Evolutionary conservation across 148 eudicot genomes (phyloP), one percentile per base, ranked within the genome.

Genomic region (Persicaria maculosa): DNA sequence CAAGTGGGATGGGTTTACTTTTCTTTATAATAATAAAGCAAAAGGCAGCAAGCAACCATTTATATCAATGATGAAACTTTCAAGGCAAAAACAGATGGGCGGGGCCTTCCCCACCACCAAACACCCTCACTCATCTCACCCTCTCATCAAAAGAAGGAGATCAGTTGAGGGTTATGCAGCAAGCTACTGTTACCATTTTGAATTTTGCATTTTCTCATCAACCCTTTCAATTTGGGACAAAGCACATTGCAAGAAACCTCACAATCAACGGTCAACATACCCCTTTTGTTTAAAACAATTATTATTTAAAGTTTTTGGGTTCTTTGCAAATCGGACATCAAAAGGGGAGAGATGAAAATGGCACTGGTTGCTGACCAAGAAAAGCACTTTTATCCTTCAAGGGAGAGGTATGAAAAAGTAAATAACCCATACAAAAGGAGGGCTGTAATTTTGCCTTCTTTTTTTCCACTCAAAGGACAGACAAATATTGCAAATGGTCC

Each of bases 191-290:
- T 73, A 16, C 65, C 64, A 73, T 53, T 53, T 69, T 69, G 48
- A 36, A 69, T 69, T 9, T 3, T 25, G 48, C 72, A 69, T 4
- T 69, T 61, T 72, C 55, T 40, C 74, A 72, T 53, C 17, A 4
- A 53, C 36, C 44, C 65, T 73, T 73, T 14, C 20, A 73, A 11
- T 47, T 69, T 69, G 44, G 71, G 72, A 12, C 47, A 69, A 31
- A 69, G 4, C 47, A 15, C 22, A 44, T 10, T 17, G 72, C 48
- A 44, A 69, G 50, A 69, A 5, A 69, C 14, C 47, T 69, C 72
- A 73, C 47, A 47, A 73, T 73, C 65, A 73, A 73, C 75, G 75
- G 75, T 73, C 75, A 73, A 73, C 75, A 73, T 44, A 54, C 15
- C 57, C 36, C 19, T 20, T 46, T 11, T 31, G 40, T 31, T 31